Evolutionary conservation across 306 rosid genomes (phyloP), one percentile per base, ranked within the genome.

Genomic region (Alnus rubra): DNA sequence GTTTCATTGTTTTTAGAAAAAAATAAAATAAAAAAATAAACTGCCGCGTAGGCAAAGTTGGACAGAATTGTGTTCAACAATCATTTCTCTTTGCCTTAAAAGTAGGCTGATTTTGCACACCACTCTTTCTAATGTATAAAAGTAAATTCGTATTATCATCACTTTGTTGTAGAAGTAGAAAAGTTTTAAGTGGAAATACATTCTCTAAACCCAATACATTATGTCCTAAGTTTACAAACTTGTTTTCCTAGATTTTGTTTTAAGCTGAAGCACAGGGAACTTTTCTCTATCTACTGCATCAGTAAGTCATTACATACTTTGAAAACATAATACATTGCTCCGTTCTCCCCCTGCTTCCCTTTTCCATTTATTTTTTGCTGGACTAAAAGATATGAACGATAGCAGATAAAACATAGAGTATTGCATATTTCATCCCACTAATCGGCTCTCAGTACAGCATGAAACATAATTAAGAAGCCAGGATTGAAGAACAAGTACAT

Each of bases 401-500:
- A 31, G 14, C 35, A 62, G 45, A 62, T 30, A 13, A 62, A 18
- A 31, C 69, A 42, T 42, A 67, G 12, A 37, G 47, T 9, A 33
- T 4, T 67, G 42, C 33, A 67, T 8, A 7, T 18, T 5, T 42
- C 42, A 64, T 39, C 42, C 51, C 15, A 13, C 51, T 9, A 39
- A 67, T 39, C 49, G n/a, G 72, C 33, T 67, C 72, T 28, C 72
- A 67, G 42, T 67, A 67, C 72, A 39, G 50, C 72, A 67, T 18
- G 51, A 18, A 18, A 44, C 72, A 67, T 67, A 42, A 67, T 18
- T n/a, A 44, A 15, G 30, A 30, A 67, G 71, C 49, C 72, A 42
- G 51, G 42, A 67, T 67, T 67, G 72, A 67, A 39, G 72, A 67
- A 67, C 14, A 42, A 18, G 49, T 18, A 42, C 51, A 67, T 18